Base-by-base conservation (phyloP, 2,329 filamentous ascomycete species). In the Phaeosphaeriaceae sp. region DNA sequence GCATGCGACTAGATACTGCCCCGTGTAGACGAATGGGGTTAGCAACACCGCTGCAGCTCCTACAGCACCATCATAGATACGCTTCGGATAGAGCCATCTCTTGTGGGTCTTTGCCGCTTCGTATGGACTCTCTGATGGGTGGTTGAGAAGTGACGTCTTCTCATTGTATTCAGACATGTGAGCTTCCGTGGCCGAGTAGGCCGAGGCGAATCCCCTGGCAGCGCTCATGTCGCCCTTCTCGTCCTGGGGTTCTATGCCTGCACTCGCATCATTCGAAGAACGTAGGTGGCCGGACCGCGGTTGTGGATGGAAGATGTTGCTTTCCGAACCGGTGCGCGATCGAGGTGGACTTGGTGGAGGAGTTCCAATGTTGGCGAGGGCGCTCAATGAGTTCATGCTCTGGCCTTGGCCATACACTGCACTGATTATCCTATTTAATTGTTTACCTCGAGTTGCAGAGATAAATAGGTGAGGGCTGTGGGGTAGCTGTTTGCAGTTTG, bases 321-420 rank as follows among this genome's bases (percentile, higher is more conserved):
- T 77, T 61, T 82, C 77, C 32, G 81, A 83, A 54, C 75, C 76
- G 54, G 81, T 80, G 62, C 82, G 80, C 54, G 81, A 80, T 57
- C 81, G 80, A 50, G 76, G 69, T 49, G 77, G 77, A 46, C 72
- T 74, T 44, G 81, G 72, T 52, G 76, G 76, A 59, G 82, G 78
- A 58, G 82, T 81, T 69, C 83, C 83, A 70, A 86, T 83, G 73
- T 90, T 86, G 69, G 91, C 94, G 74, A 97, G 85, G 74, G 96
- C 90, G 79, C 94, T 96, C 80, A 96, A 82, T 68, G 92, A 96
- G 86, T 97, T 97, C 93, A 97, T 97, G 78, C 83, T 89, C 80
- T 76, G 75, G 70, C 66, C 61, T 60, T 68, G 71, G 77, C 76
- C 79, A 81, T 81, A 70, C 72, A 63, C 53, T 45, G 45, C 26